phyloP scores from a whole-genome alignment of 768 basidiomycete genomes.

The Obba rivulosa region DNA sequence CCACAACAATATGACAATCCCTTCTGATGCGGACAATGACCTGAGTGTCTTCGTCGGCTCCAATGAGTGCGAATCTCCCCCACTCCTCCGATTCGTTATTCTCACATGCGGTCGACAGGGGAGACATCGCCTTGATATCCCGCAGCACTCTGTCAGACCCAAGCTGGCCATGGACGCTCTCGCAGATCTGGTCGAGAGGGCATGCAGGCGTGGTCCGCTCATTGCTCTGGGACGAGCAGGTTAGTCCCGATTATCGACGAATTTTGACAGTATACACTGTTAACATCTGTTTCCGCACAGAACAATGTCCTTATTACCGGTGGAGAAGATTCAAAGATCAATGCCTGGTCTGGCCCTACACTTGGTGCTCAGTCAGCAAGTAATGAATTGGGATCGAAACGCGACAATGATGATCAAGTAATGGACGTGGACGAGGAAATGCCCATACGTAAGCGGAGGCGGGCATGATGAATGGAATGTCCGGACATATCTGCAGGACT shows the following conservation, averaged over 20 bases:
- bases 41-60: constrained; percentile 65
- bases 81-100: not conserved
- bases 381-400: constrained; percentile 2
- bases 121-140: constrained; percentile 26
- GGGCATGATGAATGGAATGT: constrained; percentile 8
- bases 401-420: constrained; percentile 11
- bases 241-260: constrained; percentile 6
- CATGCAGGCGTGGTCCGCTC: constrained; percentile 29
- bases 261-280: not conserved
- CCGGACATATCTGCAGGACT: too few relatives aligned
- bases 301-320: constrained; percentile 30
- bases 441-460: constrained; percentile 16
- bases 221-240: constrained; percentile 27
- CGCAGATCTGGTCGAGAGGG: constrained; percentile 22
- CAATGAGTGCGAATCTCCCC: constrained; percentile 46
- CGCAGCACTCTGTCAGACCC: constrained; percentile 19
- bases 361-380: not conserved
- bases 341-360: constrained; percentile 24
- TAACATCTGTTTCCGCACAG: constrained; percentile 8
- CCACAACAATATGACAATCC: constrained; percentile 25
- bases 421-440: constrained; percentile 21
- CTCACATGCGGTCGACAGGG: constrained; percentile 14
- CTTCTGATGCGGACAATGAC: constrained; percentile 25
- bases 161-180: constrained; percentile 22
- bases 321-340: constrained; percentile 29